phyloP scores from a whole-genome alignment of 768 basidiomycete genomes.

The Mycena haematopus region DNA sequence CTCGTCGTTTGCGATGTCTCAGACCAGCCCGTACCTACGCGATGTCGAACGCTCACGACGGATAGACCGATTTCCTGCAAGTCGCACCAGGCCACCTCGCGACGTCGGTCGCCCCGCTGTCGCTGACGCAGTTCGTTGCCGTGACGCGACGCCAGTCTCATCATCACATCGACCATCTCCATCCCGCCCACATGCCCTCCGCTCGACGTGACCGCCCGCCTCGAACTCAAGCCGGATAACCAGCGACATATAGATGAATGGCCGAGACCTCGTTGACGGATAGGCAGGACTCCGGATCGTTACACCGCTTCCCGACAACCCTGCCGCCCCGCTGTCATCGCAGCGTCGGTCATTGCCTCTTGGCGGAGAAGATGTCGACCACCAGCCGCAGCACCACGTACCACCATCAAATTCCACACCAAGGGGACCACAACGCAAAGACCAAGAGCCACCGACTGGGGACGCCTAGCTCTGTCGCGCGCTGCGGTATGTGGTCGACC shows the following conservation, averaged over 20 bases:
- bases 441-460: constrained; percentile 11
- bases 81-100: too few species aligned
- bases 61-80: too few species aligned
- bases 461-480: constrained; percentile 9
- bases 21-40: too few species aligned
- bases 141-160: too few species aligned
- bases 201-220: constrained; percentile 5
- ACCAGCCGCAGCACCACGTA: not conserved
- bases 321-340: constrained; percentile 4
- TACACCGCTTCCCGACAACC: not conserved
- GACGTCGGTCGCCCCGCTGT: too few species aligned
- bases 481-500: constrained; percentile 19
- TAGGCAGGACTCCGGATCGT: constrained; percentile 2
- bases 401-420: constrained; percentile 3
- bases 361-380: too few species aligned
- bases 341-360: not conserved
- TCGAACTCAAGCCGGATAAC: not conserved
- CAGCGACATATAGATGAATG: too few species aligned
- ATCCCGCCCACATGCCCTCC: not conserved
- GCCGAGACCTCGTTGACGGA: too few species aligned
- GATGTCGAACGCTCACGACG: too few species aligned
- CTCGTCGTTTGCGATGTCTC: too few species aligned
- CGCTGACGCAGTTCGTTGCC: too few species aligned
- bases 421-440: constrained; percentile 12
- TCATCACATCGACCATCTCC: too few species aligned